phyloP scores from a whole-genome alignment of 352 stramenopile species.

The Phytophthora nicotianae region DNA sequence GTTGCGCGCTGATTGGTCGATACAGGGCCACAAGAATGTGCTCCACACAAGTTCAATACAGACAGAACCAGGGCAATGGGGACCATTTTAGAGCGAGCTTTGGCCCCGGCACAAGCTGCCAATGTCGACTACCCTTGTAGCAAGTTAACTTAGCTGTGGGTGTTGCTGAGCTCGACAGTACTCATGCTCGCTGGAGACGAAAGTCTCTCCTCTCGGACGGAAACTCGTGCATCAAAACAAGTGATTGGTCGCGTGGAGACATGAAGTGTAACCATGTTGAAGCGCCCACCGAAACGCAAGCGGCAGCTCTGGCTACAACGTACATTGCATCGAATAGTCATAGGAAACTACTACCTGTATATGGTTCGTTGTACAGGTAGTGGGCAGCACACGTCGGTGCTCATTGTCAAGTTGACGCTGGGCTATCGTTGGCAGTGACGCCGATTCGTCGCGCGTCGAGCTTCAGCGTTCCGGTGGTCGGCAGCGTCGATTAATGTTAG shows the following conservation, averaged over 20 bases:
- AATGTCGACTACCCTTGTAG: background rate
- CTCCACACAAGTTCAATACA: constrained; percentile 17
- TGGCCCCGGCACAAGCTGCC: constrained; percentile 5
- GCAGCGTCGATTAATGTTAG: background rate
- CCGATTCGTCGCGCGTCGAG: constrained; percentile 5
- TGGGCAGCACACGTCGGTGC: no score
- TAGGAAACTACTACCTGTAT: background rate
- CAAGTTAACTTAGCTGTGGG: background rate
- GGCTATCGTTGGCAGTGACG: background rate
- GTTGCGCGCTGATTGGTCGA: constrained; percentile 4
- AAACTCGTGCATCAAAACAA: background rate
- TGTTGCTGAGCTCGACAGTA: background rate
- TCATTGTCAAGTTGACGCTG: background rate
- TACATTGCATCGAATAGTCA: no score
- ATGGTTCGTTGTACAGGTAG: background rate
- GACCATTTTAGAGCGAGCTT: constrained; percentile 16
- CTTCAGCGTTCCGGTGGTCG: constrained; percentile 22
- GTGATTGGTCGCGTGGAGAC: constrained; percentile 14
- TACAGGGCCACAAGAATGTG: constrained; percentile 23
- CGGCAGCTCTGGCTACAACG: background rate
- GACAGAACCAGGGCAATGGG: constrained; percentile 6
- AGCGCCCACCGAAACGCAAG: constrained; percentile 21
- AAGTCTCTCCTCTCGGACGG: background rate
- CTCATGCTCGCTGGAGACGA: no score
- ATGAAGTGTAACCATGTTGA: constrained; percentile 2